These are phyloP conservation scores for Hirschioporus abietinus DNA, from an alignment of 768 basidiomycete species.

Conservation along the genomic window DNA sequence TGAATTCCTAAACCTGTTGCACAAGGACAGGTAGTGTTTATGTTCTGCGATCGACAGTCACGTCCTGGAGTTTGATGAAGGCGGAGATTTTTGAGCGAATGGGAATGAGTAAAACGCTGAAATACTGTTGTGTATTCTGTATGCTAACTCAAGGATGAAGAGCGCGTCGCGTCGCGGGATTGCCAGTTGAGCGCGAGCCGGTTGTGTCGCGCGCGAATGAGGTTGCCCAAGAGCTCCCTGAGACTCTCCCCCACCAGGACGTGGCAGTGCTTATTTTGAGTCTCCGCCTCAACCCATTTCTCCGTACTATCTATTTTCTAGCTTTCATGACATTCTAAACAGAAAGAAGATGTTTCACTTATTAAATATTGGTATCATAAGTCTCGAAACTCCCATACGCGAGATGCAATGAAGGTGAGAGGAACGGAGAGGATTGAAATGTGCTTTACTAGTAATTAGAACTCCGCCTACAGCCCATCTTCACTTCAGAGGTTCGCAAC, in stretches of 20 bases:
- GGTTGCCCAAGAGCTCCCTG: neutral
- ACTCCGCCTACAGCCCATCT: neutral
- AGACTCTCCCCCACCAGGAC: neutral
- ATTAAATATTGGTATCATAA: neutral
- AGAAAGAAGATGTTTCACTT: neutral
- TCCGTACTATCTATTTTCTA: neutral
- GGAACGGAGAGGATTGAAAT: neutral
- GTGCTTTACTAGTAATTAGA: neutral
- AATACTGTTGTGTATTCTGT: neutral
- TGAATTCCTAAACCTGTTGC: neutral
- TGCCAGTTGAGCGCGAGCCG: neutral
- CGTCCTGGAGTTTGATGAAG: neutral
- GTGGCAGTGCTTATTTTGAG: neutral
- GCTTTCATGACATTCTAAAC: neutral
- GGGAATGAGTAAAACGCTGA: slow-evolving; percentile 6
- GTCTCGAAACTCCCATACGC: neutral
- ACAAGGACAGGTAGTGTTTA: slow-evolving; percentile 3
- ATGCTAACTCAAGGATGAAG: neutral
- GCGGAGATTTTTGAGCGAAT: slow-evolving; percentile 10
- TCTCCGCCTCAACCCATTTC: neutral
- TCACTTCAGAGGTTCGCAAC: neutral
- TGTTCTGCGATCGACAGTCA: neutral
- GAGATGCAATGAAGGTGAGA: neutral
- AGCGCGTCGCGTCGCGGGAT: slow-evolving; percentile 1
- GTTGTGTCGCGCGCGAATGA: slow-evolving; percentile 1